A percentile compares a stretch with the other conserved stretches of the same genome.
phyloP scores from a whole-genome alignment of 1,284 basidiomycete species.

The Irpex lacteus region DNA sequence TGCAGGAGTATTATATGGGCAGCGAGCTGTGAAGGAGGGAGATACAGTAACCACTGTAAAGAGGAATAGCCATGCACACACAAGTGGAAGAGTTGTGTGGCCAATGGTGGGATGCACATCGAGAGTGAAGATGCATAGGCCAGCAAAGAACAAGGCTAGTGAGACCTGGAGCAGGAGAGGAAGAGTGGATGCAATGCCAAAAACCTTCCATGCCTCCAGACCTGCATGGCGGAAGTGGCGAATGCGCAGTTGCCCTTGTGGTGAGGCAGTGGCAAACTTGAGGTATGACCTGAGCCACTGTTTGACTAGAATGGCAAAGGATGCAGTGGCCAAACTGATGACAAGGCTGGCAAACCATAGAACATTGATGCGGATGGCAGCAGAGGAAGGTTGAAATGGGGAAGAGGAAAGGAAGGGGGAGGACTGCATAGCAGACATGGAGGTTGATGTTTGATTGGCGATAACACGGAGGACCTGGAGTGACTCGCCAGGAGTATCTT shows the following conservation, averaged over 20 bases:
- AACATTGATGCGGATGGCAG: slow-evolving; percentile 6
- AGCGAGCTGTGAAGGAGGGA: neutral
- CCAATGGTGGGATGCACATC: slow-evolving; percentile 7
- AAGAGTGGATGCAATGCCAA: slow-evolving; percentile 12
- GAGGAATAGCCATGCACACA: neutral
- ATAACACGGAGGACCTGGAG: neutral
- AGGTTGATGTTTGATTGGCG: neutral
- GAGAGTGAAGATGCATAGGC: slow-evolving; percentile 12
- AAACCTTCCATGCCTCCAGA: slow-evolving; percentile 8
- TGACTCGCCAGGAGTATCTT: neutral
- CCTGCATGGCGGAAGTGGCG: slow-evolving; percentile 8
- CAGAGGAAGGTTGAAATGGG: neutral
- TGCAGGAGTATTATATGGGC: slow-evolving; percentile 2
- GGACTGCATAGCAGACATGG: neutral
- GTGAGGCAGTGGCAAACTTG: neutral
- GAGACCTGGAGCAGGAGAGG: slow-evolving; percentile 16
- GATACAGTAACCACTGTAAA: neutral
- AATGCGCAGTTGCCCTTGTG: slow-evolving; percentile 3
- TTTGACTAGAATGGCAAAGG: slow-evolving; percentile 15
- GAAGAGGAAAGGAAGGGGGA: neutral
- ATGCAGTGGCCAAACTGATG: slow-evolving; percentile 14
- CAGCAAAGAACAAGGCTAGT: slow-evolving; percentile 15
- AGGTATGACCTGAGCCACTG: slow-evolving; percentile 14
- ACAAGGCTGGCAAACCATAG: slow-evolving; percentile 17
- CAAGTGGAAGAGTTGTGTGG: neutral